A percentile compares a stretch with the other conserved stretches of the same genome.
These are phyloP conservation scores for Pseudogymnoascus destructans DNA, from an alignment of 2,329 filamentous ascomycete species.

Conservation along the genomic window DNA sequence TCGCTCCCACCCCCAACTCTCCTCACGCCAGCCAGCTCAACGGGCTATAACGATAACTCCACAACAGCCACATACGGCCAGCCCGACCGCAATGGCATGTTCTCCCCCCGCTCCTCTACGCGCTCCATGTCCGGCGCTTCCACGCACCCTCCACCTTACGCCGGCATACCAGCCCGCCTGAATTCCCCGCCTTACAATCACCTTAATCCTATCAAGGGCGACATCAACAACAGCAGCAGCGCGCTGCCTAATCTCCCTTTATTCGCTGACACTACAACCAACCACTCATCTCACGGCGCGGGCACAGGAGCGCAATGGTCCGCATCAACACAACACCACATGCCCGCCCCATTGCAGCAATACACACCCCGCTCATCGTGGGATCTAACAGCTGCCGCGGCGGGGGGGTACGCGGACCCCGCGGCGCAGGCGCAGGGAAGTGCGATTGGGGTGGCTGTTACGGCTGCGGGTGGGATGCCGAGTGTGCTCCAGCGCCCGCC, in stretches of 20 bases:
- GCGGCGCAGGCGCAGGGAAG: too few relatives aligned
- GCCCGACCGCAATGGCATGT: conserved; percentile 22
- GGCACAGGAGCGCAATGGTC: not conserved
- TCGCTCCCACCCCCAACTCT: conserved; percentile 24
- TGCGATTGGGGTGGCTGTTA: too few relatives aligned
- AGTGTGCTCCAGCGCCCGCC: too few relatives aligned
- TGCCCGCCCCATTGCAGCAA: not conserved
- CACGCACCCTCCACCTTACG: not conserved
- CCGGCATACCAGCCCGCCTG: not conserved
- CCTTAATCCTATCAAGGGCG: not conserved
- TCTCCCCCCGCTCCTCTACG: conserved; percentile 24
- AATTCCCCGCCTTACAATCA: not conserved
- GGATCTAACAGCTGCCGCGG: not conserved
- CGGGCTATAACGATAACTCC: conserved; percentile 23
- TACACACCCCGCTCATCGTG: not conserved
- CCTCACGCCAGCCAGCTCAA: conserved; percentile 24
- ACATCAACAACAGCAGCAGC: not conserved
- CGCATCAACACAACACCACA: not conserved
- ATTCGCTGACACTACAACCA: not conserved
- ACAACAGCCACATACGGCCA: conserved; percentile 21
- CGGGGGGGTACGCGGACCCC: too few relatives aligned
- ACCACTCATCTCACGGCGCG: too few relatives aligned
- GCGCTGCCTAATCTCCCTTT: not conserved
- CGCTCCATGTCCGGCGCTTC: conserved; percentile 16
- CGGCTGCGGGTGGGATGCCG: too few relatives aligned